Evolutionary conservation across 306 rosid genomes (phyloP).

Genomic region (Neltuma alba): DNA sequence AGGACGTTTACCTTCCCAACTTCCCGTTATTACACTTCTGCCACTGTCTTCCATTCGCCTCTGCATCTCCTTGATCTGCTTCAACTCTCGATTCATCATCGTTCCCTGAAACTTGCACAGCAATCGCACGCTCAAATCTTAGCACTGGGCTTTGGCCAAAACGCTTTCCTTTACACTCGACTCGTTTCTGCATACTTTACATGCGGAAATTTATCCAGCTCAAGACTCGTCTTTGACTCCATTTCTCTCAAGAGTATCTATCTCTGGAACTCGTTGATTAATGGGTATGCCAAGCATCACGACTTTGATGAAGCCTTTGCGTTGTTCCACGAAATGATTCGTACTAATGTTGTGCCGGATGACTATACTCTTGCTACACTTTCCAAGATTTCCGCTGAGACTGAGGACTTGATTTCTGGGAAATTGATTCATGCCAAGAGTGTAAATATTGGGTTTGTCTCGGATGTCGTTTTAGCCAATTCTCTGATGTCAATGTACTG

Average conservation of each 20-base stretch:
- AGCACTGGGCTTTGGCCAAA: conserved; percentile 58
- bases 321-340: conserved; percentile 58
- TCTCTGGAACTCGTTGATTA: conserved; percentile 72
- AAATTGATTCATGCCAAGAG: conserved; percentile 71
- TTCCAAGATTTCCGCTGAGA: conserved; percentile 64
- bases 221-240: conserved; percentile 57
- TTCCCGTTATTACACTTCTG: conserved; percentile 50
- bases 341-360: conserved; percentile 49
- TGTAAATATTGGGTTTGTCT: conserved; percentile 51
- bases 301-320: conserved; percentile 44
- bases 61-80: conserved; percentile 45
- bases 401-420: conserved; percentile 51
- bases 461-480: conserved; percentile 64
- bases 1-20: conserved; percentile 38
- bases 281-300: conserved; percentile 54
- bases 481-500: conserved; percentile 72
- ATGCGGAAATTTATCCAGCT: conserved; percentile 33
- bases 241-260: conserved; percentile 44
- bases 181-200: conserved; percentile 74
- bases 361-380: conserved; percentile 70
- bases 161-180: conserved; percentile 62
- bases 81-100: conserved; percentile 51
- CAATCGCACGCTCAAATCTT: conserved; percentile 72
- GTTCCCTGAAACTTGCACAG: conserved; percentile 46
- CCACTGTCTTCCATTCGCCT: conserved; percentile 39